Evolutionary conservation across 495 filamentous ascomycete genomes (phyloP).

Genomic region (Lophiostoma macrostomum): DNA sequence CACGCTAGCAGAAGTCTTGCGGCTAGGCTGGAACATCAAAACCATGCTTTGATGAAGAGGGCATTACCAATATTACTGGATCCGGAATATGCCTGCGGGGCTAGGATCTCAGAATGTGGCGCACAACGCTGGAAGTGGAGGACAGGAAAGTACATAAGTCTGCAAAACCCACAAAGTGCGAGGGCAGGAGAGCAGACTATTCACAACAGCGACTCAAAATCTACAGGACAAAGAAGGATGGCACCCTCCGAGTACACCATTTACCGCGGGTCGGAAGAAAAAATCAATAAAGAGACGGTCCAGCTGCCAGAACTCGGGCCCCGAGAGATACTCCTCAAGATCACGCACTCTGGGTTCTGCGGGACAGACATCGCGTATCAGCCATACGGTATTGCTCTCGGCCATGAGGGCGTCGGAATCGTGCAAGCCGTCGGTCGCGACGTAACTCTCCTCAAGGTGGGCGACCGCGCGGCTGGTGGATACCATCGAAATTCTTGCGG

Average conservation of each 20-base stretch:
- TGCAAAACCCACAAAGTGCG: too few species aligned
- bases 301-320: conserved; percentile 18
- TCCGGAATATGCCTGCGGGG: too few species aligned
- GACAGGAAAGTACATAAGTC: too few species aligned
- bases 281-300: conserved; percentile 5
- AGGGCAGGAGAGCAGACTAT: too few species aligned
- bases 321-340: conserved; percentile 26
- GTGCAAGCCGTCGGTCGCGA: conserved; percentile 46
- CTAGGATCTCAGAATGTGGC: too few species aligned
- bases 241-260: conserved; percentile 8
- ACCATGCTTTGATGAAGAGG: too few species aligned
- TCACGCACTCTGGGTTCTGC: conserved; percentile 30
- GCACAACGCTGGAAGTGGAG: too few species aligned
- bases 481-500: conserved; percentile 39
- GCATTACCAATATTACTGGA: too few species aligned
- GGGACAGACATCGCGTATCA: conserved; percentile 19
- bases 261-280: conserved; percentile 18
- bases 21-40: too few species aligned
- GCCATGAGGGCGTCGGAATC: conserved; percentile 55
- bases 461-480: conserved; percentile 48
- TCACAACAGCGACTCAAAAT: too few species aligned
- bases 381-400: conserved; percentile 43
- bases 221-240: too few species aligned
- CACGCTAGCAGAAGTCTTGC: too few species aligned
- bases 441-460: conserved; percentile 44